phyloP scores from a whole-genome alignment of 2,329 filamentous ascomycete species.

The Paracoccidioides brasiliensis region DNA sequence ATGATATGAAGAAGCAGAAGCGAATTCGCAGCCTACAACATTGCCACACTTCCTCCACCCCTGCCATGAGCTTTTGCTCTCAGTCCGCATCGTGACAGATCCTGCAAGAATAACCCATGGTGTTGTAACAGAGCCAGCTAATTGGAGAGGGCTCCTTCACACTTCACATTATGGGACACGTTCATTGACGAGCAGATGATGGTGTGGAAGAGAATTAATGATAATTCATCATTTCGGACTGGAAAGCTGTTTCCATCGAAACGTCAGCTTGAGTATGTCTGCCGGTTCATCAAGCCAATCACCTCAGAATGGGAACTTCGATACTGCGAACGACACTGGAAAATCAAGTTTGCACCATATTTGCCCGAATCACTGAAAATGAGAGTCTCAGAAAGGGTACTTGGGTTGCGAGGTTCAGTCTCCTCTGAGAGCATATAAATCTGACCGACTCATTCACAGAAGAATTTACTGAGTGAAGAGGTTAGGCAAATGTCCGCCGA shows the following conservation, averaged over 20 bases:
- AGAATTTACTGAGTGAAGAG: constrained; percentile 8
- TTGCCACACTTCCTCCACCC: constrained; percentile 1
- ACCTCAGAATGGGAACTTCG: constrained; percentile 25
- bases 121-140: constrained; percentile 8
- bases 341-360: constrained; percentile 23
- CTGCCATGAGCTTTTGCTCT: constrained; percentile 8
- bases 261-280: constrained; percentile 8
- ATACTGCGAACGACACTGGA: constrained; percentile 26
- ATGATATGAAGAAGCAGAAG: too few species aligned
- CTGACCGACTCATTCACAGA: constrained; percentile 11
- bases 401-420: constrained; percentile 23
- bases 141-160: constrained; percentile 5
- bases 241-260: constrained; percentile 6
- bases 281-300: constrained; percentile 17
- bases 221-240: constrained; percentile 4
- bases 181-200: constrained; percentile 4
- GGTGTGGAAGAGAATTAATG: constrained; percentile 7
- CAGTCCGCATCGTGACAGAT: constrained; percentile 8
- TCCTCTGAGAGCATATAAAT: constrained; percentile 29
- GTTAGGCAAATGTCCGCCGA: constrained; percentile 9
- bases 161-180: constrained; percentile 5
- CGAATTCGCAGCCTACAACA: constrained; percentile 3
- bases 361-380: constrained; percentile 19
- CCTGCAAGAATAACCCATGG: constrained; percentile 9
- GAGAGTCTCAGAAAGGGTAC: constrained; percentile 13